phyloP scores from a whole-genome alignment of 768 basidiomycete genomes.

The Rhodotorula sphaerocarpa region DNA sequence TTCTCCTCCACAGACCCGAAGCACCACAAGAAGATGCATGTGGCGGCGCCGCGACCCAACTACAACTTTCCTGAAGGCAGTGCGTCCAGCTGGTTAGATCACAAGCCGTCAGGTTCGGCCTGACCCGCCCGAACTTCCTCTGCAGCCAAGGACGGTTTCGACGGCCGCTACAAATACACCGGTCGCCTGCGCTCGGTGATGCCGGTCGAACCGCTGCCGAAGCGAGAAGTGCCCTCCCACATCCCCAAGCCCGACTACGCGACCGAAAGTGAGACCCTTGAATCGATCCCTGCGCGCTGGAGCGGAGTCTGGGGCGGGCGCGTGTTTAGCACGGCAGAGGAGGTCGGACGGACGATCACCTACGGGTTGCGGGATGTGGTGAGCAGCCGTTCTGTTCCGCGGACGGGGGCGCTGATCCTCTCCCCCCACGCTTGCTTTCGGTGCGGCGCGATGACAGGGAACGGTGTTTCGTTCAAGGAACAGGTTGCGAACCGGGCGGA shows the following conservation, averaged over 20 bases:
- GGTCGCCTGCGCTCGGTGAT: conserved; percentile 41
- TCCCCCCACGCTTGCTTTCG: background rate
- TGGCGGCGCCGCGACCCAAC: background rate
- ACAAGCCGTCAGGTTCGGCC: no score
- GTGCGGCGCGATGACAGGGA: conserved; percentile 30
- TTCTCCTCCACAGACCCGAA: conserved; percentile 10
- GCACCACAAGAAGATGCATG: conserved; percentile 20
- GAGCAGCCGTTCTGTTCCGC: background rate
- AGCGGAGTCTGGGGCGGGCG: conserved; percentile 6
- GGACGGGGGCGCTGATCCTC: background rate
- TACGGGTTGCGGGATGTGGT: conserved; percentile 12
- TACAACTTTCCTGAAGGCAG: conserved; percentile 20
- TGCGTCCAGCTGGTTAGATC: no score
- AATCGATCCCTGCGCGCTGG: conserved; percentile 27
- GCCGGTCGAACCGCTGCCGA: conserved; percentile 63
- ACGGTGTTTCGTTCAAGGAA: conserved; percentile 27
- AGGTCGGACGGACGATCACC: conserved; percentile 5
- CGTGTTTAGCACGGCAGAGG: conserved; percentile 15
- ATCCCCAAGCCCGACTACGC: conserved; percentile 87
- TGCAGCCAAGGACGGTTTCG: conserved; percentile 31
- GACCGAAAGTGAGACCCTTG: conserved; percentile 52
- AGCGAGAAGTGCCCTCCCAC: conserved; percentile 61
- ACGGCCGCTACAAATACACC: conserved; percentile 38
- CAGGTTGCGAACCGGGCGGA: conserved; percentile 20
- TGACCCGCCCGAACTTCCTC: no score